These are phyloP conservation scores for Chaetomium fimeti DNA, from an alignment of 495 filamentous ascomycete species.

Conservation along the genomic window DNA sequence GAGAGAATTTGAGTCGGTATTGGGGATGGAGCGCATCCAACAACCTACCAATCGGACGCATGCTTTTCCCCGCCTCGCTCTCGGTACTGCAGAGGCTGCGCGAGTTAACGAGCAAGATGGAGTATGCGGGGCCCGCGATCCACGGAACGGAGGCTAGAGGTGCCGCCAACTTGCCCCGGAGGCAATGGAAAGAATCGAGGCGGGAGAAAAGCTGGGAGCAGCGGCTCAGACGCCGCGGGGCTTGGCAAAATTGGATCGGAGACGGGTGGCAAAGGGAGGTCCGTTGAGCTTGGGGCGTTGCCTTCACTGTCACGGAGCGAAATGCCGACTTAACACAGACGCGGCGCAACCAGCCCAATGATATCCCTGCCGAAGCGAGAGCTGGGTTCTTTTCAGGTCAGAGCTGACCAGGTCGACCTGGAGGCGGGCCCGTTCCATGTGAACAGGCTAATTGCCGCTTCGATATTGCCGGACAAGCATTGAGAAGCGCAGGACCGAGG, in stretches of 20 bases:
- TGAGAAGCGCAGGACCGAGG: conserved; percentile 15
- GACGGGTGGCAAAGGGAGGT: conserved; percentile 1
- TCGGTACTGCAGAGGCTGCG: conserved; percentile 7
- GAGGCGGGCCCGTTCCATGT: conserved; percentile 16
- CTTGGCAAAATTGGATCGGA: not conserved
- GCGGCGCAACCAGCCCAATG: conserved; percentile 20
- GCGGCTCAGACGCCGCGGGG: not conserved
- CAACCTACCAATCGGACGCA: conserved; percentile 6
- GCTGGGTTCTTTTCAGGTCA: conserved; percentile 2
- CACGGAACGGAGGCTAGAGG: conserved; percentile 24
- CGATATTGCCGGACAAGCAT: conserved; percentile 26
- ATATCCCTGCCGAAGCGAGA: conserved; percentile 21
- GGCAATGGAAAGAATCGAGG: not conserved
- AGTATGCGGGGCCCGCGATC: not conserved
- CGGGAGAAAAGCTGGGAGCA: conserved; percentile 1
- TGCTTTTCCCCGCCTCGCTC: not conserved
- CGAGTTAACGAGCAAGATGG: conserved; percentile 3
- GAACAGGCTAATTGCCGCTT: conserved; percentile 36
- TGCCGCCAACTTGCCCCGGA: conserved; percentile 11
- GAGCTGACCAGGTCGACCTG: conserved; percentile 17
- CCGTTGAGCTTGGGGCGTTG: conserved; percentile 19
- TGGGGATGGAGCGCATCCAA: conserved; percentile 24
- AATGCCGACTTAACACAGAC: conserved; percentile 27
- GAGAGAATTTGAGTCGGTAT: conserved; percentile 31
- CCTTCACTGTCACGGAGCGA: conserved; percentile 28